Conservation (phyloP, 163 green algal species). For the Trebouxia gelatinosa region DNA sequence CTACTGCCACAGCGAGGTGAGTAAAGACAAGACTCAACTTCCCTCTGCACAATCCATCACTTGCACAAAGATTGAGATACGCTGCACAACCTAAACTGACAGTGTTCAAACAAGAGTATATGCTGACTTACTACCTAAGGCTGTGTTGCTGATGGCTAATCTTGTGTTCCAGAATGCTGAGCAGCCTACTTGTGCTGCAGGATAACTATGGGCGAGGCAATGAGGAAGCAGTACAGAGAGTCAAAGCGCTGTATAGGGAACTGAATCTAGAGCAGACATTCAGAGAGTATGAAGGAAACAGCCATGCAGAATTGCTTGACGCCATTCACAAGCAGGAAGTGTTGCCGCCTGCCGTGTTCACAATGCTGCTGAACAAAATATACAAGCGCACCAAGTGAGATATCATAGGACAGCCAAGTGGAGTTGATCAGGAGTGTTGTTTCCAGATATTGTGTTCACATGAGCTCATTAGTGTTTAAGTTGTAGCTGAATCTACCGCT, state of each 20-base stretch:
- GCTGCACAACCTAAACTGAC: neutral
- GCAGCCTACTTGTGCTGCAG: conserved; percentile 45
- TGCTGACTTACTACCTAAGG: too few relatives aligned
- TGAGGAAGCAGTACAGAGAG: conserved; percentile 57
- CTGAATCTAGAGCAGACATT: conserved; percentile 85
- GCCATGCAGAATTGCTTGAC: conserved; percentile 65
- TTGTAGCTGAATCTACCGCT: too few relatives aligned
- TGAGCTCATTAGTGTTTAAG: too few relatives aligned
- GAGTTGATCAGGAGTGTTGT: too few relatives aligned
- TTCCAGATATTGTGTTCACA: too few relatives aligned
- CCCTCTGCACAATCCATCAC: neutral
- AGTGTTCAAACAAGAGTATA: too few relatives aligned
- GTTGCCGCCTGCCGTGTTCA: conserved; percentile 85
- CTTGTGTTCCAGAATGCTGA: neutral
- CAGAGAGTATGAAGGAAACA: conserved; percentile 82
- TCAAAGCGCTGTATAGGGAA: conserved; percentile 92
- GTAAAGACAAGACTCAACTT: neutral
- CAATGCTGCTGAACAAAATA: conserved; percentile 90
- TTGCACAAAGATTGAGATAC: neutral
- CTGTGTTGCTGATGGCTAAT: neutral
- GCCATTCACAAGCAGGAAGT: conserved; percentile 80
- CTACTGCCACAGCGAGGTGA: conserved; percentile 88
- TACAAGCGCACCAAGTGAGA: conserved; percentile 97
- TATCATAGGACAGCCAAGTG: too few relatives aligned
- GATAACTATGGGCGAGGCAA: conserved; percentile 91